Evolutionary conservation across 2,329 filamentous ascomycete species (phyloP).

Genomic region (Rhynchosporium graminicola): DNA sequence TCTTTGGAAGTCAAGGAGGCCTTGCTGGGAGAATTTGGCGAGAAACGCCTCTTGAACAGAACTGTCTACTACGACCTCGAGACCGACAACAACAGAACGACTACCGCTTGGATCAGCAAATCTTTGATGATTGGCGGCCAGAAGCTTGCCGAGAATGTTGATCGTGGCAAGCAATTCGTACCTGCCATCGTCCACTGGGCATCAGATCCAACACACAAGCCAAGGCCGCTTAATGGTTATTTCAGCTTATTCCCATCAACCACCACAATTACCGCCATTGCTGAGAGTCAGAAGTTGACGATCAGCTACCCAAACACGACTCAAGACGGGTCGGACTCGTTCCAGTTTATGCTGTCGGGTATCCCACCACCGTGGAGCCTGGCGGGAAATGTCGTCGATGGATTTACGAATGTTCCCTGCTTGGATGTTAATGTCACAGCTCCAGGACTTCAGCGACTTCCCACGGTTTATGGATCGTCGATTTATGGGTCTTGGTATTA

Average conservation of each 20-base stretch:
- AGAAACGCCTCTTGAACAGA: slow-evolving; percentile 42
- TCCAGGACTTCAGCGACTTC: slow-evolving; percentile 42
- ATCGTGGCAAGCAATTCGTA: slow-evolving; percentile 46
- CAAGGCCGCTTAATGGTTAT: slow-evolving; percentile 45
- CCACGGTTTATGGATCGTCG: slow-evolving; percentile 42
- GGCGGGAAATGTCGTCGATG: slow-evolving; percentile 34
- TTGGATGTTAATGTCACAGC: slow-evolving; percentile 44
- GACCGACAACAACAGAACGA: slow-evolving; percentile 38
- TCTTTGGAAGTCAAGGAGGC: slow-evolving; percentile 39
- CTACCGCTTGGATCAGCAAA: slow-evolving; percentile 47
- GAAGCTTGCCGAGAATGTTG: slow-evolving; percentile 42
- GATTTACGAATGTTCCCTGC: slow-evolving; percentile 45
- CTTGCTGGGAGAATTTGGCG: slow-evolving; percentile 41
- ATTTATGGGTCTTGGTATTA: slow-evolving; percentile 48
- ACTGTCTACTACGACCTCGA: slow-evolving; percentile 43
- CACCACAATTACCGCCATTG: slow-evolving; percentile 46
- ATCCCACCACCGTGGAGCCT: slow-evolving; percentile 45
- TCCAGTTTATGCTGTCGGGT: slow-evolving; percentile 45
- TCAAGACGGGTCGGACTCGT: slow-evolving; percentile 43
- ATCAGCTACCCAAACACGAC: slow-evolving; percentile 46
- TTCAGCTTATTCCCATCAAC: slow-evolving; percentile 47
- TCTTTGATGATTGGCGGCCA: slow-evolving; percentile 47
- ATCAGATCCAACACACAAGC: slow-evolving; percentile 43
- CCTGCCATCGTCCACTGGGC: slow-evolving; percentile 51
- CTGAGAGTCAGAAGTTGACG: slow-evolving; percentile 40